Evolutionary conservation across 2,329 filamentous ascomycete species (phyloP).

Genomic region (Talaromyces piceae): DNA sequence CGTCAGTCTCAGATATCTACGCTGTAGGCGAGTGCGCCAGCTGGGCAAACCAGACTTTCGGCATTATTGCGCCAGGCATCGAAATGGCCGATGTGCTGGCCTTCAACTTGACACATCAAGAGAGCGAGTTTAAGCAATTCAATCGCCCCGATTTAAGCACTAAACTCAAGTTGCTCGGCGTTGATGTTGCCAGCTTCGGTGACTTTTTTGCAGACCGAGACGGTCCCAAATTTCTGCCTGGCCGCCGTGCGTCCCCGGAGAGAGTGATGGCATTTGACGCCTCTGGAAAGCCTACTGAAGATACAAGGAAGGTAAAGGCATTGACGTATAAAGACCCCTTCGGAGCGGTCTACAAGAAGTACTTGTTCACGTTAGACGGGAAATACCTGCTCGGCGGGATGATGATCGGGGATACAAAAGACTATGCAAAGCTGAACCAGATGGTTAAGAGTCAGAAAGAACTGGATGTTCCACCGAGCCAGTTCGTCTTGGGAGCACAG

Average conservation of each 20-base stretch:
- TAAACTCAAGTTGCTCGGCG: slow-evolving; percentile 80
- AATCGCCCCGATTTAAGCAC: slow-evolving; percentile 82
- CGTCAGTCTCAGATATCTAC: slow-evolving; percentile 66
- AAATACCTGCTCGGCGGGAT: slow-evolving; percentile 90
- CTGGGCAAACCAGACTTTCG: slow-evolving; percentile 80
- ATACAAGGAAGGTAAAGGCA: slow-evolving; percentile 57
- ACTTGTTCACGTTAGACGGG: slow-evolving; percentile 80
- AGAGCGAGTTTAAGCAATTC: slow-evolving; percentile 62
- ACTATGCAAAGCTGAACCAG: slow-evolving; percentile 82
- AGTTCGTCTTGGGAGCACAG: slow-evolving; percentile 74
- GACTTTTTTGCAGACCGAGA: slow-evolving; percentile 89
- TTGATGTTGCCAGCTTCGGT: slow-evolving; percentile 87
- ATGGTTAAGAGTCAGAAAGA: slow-evolving; percentile 78
- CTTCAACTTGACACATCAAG: slow-evolving; percentile 80
- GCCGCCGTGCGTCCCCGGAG: slow-evolving; percentile 34
- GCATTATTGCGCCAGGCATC: slow-evolving; percentile 79
- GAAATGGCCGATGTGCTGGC: slow-evolving; percentile 90
- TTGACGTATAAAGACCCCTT: slow-evolving; percentile 87
- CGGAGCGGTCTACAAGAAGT: slow-evolving; percentile 85
- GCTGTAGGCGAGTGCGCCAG: slow-evolving; percentile 87
- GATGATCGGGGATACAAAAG: slow-evolving; percentile 91
- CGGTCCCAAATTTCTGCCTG: slow-evolving; percentile 67
- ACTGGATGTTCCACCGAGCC: slow-evolving; percentile 68
- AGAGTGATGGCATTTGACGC: slow-evolving; percentile 34
- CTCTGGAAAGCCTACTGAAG: slow-evolving; percentile 21